A percentile compares a stretch with the other conserved stretches of the same genome.
phyloP scores from a whole-genome alignment of 1,284 basidiomycete genomes.

The Heliocybe sulcata region DNA sequence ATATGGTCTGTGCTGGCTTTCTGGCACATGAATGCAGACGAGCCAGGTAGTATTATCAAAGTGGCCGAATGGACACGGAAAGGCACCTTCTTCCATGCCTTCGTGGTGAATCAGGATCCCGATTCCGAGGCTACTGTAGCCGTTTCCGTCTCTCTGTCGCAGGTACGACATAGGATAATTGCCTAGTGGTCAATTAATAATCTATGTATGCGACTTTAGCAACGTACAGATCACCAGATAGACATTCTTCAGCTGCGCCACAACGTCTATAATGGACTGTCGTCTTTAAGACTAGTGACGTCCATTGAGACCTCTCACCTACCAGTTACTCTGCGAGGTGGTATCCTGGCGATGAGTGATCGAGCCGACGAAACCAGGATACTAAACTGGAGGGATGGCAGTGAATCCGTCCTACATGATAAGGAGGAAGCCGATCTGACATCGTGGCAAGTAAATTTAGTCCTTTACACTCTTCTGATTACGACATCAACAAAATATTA shows the following conservation, averaged over 20 bases:
- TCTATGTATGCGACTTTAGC: not conserved
- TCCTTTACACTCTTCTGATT: conserved; percentile 8
- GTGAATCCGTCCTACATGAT: conserved; percentile 38
- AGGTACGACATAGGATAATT: not conserved
- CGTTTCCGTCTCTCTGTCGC: conserved; percentile 26
- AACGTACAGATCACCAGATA: not conserved
- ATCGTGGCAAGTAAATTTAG: conserved; percentile 26
- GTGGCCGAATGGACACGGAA: conserved; percentile 44
- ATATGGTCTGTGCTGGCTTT: conserved; percentile 50
- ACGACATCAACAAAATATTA: conserved; percentile 9
- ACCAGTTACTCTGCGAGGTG: conserved; percentile 39
- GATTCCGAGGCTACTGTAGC: conserved; percentile 39
- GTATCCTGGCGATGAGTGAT: conserved; percentile 45
- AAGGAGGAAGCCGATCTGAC: conserved; percentile 20
- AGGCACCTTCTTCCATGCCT: conserved; percentile 40
- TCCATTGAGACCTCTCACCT: conserved; percentile 29
- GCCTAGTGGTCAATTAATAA: not conserved
- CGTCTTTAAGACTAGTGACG: not conserved
- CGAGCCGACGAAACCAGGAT: conserved; percentile 40
- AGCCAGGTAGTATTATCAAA: conserved; percentile 13
- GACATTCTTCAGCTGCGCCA: not conserved
- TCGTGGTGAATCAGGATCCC: conserved; percentile 39
- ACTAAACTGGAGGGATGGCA: conserved; percentile 41
- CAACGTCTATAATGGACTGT: not conserved
- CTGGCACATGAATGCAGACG: conserved; percentile 33